These are phyloP conservation scores for Starmerella kuoi DNA, from an alignment of 805 yeast species.

Conservation along the genomic window DNA sequence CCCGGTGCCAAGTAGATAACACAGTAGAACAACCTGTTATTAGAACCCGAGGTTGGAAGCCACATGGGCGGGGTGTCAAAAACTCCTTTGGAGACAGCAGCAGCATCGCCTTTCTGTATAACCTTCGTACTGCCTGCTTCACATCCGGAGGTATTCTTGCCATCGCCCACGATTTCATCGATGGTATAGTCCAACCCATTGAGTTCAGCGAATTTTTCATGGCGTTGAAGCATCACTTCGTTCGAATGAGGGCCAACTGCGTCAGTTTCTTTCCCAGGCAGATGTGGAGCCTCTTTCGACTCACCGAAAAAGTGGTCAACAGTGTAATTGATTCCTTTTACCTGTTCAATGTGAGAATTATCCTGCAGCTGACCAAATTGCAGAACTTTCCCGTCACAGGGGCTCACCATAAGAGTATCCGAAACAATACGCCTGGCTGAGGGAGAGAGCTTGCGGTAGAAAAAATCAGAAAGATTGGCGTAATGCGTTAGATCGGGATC, in stretches of 20 bases:
- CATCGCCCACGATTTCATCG: constrained; percentile 54
- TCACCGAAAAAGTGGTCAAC: constrained; percentile 74
- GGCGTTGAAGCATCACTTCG: constrained; percentile 36
- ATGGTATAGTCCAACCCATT: constrained; percentile 62
- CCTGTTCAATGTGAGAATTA: constrained; percentile 70
- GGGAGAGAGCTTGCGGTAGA: constrained; percentile 68
- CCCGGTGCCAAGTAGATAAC: constrained; percentile 97
- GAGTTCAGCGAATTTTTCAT: constrained; percentile 63
- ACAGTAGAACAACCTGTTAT: constrained; percentile 63
- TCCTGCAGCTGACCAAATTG: constrained; percentile 77
- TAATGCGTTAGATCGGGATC: constrained; percentile 68
- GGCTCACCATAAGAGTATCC: constrained; percentile 59
- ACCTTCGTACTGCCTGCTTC: constrained; percentile 38
- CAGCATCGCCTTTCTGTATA: constrained; percentile 21
- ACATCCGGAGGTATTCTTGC: constrained; percentile 30
- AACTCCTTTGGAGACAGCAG: constrained; percentile 4
- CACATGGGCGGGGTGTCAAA: constrained; percentile 4
- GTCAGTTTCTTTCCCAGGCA: not conserved
- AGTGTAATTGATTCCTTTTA: constrained; percentile 89
- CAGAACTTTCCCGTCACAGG: constrained; percentile 85
- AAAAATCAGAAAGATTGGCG: constrained; percentile 77
- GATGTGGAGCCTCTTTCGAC: constrained; percentile 6
- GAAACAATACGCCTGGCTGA: constrained; percentile 62
- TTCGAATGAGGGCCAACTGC: constrained; percentile 3
- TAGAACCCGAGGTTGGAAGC: constrained; percentile 23